Percentiles rank a stretch among this genome's conserved stretches.
Conservation (phyloP, 108 stramenopile genomes). For the Phaeodactylum tricornutum region DNA sequence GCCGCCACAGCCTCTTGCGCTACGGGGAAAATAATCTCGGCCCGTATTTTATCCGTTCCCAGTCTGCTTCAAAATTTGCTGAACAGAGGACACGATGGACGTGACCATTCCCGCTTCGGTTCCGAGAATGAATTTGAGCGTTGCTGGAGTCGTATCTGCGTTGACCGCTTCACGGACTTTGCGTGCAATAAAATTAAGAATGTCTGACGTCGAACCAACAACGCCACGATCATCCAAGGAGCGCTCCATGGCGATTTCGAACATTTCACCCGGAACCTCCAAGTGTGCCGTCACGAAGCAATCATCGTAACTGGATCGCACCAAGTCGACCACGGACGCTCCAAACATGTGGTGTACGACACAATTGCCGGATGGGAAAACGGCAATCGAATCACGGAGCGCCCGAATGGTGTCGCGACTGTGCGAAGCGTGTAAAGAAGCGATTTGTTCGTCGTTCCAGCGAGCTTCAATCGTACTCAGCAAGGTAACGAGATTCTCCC, state of each 20-base stretch:
- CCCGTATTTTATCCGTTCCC: conserved; percentile 38
- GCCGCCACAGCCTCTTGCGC: conserved; percentile 83
- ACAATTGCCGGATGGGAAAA: conserved; percentile 86
- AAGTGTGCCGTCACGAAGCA: conserved; percentile 87
- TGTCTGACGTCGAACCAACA: conserved; percentile 88
- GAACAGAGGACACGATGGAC: conserved; percentile 83
- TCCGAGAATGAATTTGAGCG: conserved; percentile 80
- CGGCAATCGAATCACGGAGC: conserved; percentile 48
- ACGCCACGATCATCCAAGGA: conserved; percentile 68
- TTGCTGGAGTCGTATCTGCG: conserved; percentile 10
- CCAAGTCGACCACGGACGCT: conserved; percentile 54
- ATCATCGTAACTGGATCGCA: conserved; percentile 53
- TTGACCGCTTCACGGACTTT: conserved; percentile 65
- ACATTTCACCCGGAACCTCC: conserved; percentile 97
- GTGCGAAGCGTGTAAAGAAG: conserved; percentile 54
- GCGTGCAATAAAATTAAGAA: conserved; percentile 82
- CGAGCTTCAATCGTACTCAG: conserved; percentile 29
- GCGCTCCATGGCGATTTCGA: conserved; percentile 87
- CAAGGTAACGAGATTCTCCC: conserved; percentile 75
- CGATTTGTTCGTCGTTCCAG: conserved; percentile 66
- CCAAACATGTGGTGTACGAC: conserved; percentile 97
- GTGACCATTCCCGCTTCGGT: conserved; percentile 95
- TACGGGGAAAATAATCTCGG: conserved; percentile 94
- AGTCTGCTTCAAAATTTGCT: conserved; percentile 54
- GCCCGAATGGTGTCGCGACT: conserved; percentile 30